Percentiles rank a stretch among this genome's conserved stretches.
These are phyloP conservation scores for Ogataea pilisensis DNA, from an alignment of 805 yeast species.

Conservation along the genomic window DNA sequence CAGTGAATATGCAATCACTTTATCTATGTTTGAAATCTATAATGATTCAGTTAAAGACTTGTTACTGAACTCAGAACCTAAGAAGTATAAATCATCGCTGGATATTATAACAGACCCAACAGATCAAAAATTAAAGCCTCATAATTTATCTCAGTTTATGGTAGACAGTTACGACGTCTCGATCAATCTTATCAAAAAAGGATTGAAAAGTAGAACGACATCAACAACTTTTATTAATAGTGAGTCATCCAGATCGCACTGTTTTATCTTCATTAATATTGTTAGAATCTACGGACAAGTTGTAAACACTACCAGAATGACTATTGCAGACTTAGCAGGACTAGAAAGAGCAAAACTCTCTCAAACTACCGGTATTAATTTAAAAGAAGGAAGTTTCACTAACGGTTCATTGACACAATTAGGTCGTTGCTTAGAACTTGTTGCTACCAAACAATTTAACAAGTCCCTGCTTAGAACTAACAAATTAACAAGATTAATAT, in stretches of 20 bases:
- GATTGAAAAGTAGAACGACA: constrained; percentile 35
- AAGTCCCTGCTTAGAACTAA: constrained; percentile 43
- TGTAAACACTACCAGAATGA: constrained; percentile 35
- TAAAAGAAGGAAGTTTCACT: constrained; percentile 45
- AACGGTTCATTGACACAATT: constrained; percentile 47
- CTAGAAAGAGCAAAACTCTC: constrained; percentile 47
- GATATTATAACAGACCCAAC: constrained; percentile 40
- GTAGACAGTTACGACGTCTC: constrained; percentile 37
- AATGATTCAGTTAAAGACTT: constrained; percentile 43
- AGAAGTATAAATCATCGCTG: constrained; percentile 26
- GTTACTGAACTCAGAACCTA: constrained; percentile 23
- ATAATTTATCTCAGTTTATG: constrained; percentile 37
- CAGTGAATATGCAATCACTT: constrained; percentile 34
- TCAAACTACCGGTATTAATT: constrained; percentile 39
- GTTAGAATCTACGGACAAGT: constrained; percentile 19
- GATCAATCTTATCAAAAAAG: constrained; percentile 33
- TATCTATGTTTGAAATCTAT: constrained; percentile 52
- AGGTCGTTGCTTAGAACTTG: constrained; percentile 44
- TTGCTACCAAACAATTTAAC: constrained; percentile 35
- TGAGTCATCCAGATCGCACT: constrained; percentile 48
- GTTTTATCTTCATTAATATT: constrained; percentile 43
- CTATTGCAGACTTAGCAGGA: constrained; percentile 49
- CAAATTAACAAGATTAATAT: constrained; percentile 44
- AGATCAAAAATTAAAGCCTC: constrained; percentile 42
- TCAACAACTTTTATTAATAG: constrained; percentile 41